Percentiles rank a stretch among this genome's conserved stretches.
phyloP scores from a whole-genome alignment of 2,329 filamentous ascomycete species.

The Leptodontidium sp. region DNA sequence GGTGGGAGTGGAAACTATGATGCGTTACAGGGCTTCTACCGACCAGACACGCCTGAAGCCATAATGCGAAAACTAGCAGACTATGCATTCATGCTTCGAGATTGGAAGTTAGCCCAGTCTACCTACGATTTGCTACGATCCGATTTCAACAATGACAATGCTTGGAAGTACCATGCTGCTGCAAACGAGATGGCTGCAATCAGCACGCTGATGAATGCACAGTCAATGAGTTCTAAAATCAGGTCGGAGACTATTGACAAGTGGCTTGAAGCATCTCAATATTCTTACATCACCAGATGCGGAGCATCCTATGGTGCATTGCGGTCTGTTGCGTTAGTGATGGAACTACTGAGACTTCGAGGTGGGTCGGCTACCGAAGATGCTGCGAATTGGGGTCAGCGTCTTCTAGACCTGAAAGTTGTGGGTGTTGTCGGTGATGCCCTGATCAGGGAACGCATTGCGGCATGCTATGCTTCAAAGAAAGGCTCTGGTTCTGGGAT shows the following conservation, averaged over 20 bases:
- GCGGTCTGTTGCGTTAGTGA: constrained; percentile 76
- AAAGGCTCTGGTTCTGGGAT: constrained; percentile 69
- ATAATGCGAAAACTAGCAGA: constrained; percentile 93
- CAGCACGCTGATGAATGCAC: constrained; percentile 80
- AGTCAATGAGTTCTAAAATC: constrained; percentile 75
- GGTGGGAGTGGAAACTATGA: constrained; percentile 77
- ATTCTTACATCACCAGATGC: constrained; percentile 91
- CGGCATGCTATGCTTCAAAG: constrained; percentile 82
- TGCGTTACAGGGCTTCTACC: constrained; percentile 78
- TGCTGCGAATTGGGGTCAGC: constrained; percentile 83
- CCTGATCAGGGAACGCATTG: constrained; percentile 85
- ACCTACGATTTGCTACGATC: constrained; percentile 90
- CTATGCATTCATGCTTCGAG: constrained; percentile 95
- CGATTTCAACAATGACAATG: constrained; percentile 95
- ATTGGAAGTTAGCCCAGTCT: constrained; percentile 91
- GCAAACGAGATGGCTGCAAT: constrained; percentile 95
- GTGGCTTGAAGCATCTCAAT: constrained; percentile 88
- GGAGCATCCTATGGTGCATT: constrained; percentile 81
- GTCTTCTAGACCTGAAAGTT: constrained; percentile 80
- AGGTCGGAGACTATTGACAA: constrained; percentile 84
- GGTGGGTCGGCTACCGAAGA: constrained; percentile 85
- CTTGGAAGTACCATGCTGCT: constrained; percentile 94
- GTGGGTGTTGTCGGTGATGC: constrained; percentile 80
- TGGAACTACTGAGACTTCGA: constrained; percentile 84
- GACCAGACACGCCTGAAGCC: constrained; percentile 84